These are phyloP conservation scores for Fusarium metavorans DNA, from an alignment of 2,329 filamentous ascomycete species.

Conservation along the genomic window DNA sequence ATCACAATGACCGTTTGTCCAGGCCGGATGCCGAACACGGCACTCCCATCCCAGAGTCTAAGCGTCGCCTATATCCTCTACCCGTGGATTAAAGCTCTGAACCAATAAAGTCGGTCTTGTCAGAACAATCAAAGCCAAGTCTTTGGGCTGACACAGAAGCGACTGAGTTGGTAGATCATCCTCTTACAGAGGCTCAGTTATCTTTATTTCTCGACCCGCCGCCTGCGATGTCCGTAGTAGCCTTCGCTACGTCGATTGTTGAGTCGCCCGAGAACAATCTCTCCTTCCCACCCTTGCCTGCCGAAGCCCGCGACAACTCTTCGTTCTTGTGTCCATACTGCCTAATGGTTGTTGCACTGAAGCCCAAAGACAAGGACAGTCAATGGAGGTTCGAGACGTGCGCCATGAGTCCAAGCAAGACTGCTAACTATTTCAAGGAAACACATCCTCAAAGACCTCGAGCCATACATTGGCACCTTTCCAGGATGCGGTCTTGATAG, in stretches of 20 bases:
- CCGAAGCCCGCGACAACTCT: not conserved
- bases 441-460: not conserved
- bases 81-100: not conserved
- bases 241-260: not conserved
- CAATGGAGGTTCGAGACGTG: not conserved
- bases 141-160: not conserved
- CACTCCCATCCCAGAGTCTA: not conserved
- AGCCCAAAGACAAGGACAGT: not conserved
- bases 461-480: not conserved
- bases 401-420: not conserved
- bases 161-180: not conserved
- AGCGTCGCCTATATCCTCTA: not conserved
- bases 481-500: not conserved
- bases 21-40: not conserved
- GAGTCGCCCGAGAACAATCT: not conserved
- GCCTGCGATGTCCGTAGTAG: not conserved
- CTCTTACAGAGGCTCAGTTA: not conserved
- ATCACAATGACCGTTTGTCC: not conserved
- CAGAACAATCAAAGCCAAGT: not conserved
- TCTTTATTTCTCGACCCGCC: not conserved
- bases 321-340: not conserved
- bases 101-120: not conserved
- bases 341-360: not conserved
- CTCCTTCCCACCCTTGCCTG: not conserved
- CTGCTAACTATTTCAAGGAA: not conserved